Conservation (phyloP, 2,329 filamentous ascomycete species). For the Microdochium nivale region DNA sequence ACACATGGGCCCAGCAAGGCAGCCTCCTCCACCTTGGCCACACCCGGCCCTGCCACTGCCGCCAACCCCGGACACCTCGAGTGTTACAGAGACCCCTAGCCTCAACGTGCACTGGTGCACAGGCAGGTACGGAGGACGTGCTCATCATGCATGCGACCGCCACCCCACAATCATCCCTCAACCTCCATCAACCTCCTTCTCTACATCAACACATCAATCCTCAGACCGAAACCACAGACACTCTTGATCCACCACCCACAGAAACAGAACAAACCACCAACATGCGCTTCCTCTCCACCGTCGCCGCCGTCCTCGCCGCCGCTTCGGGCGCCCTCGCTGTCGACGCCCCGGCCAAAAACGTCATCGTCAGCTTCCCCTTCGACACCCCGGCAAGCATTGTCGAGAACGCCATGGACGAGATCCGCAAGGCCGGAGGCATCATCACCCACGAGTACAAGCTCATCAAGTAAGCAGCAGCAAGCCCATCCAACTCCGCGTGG, state of each 20-base stretch:
- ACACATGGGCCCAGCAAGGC: too few relatives aligned
- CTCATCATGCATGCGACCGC: constrained; percentile 1
- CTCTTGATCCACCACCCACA: not conserved
- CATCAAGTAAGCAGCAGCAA: constrained; percentile 50
- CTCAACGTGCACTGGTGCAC: not conserved
- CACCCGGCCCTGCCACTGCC: too few relatives aligned
- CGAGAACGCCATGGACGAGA: constrained; percentile 60
- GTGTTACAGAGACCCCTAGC: not conserved
- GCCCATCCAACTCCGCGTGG: too few relatives aligned
- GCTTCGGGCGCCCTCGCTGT: constrained; percentile 52
- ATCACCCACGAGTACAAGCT: constrained; percentile 72
- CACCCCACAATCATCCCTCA: not conserved
- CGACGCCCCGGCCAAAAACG: constrained; percentile 54
- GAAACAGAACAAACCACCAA: constrained; percentile 10
- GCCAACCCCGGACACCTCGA: too few relatives aligned
- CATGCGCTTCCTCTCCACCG: constrained; percentile 55
- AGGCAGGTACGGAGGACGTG: too few relatives aligned
- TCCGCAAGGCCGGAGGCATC: constrained; percentile 60
- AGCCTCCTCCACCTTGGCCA: not conserved
- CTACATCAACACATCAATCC: not conserved
- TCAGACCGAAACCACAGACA: not conserved
- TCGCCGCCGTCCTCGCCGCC: constrained; percentile 48
- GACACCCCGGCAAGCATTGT: constrained; percentile 61
- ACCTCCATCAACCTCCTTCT: not conserved
- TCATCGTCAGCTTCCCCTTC: constrained; percentile 71